Evolutionary conservation across 129 eudicot species (phyloP).

Genomic region (Pittosporum tobira): DNA sequence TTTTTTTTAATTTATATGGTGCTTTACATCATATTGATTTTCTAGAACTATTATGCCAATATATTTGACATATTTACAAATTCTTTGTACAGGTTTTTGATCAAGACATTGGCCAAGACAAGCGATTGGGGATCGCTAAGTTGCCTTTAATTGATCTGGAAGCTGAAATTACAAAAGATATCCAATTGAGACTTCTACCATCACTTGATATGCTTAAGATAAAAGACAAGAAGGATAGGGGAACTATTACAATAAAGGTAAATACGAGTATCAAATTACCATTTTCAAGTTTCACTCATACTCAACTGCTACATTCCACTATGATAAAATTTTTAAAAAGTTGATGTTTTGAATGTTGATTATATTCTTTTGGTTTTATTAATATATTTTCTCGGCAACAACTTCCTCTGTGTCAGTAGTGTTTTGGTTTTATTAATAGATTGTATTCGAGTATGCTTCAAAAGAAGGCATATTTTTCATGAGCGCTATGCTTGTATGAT

Average conservation of each 20-base stretch:
- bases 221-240: constrained; percentile 96
- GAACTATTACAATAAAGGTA: constrained; percentile 80
- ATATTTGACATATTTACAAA: neutral
- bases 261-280: neutral
- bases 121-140: constrained; percentile 71
- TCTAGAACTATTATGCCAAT: neutral
- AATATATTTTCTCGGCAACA: too few relatives aligned
- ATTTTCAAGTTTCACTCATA: neutral
- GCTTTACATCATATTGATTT: too few relatives aligned
- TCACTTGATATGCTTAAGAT: constrained; percentile 81
- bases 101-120: constrained; percentile 85
- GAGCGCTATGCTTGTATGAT: too few relatives aligned
- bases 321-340: too few relatives aligned
- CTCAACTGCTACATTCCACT: too few relatives aligned
- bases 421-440: too few relatives aligned
- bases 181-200: constrained; percentile 62
- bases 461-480: too few relatives aligned
- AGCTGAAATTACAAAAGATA: constrained; percentile 52
- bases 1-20: too few relatives aligned
- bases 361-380: too few relatives aligned
- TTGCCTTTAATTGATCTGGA: constrained; percentile 58
- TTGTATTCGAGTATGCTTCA: too few relatives aligned
- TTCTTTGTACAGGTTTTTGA: constrained; percentile 61
- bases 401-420: too few relatives aligned
- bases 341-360: too few relatives aligned